Evolutionary conservation across 2,329 filamentous ascomycete species (phyloP).

Genomic region (Orbilia javanica): DNA sequence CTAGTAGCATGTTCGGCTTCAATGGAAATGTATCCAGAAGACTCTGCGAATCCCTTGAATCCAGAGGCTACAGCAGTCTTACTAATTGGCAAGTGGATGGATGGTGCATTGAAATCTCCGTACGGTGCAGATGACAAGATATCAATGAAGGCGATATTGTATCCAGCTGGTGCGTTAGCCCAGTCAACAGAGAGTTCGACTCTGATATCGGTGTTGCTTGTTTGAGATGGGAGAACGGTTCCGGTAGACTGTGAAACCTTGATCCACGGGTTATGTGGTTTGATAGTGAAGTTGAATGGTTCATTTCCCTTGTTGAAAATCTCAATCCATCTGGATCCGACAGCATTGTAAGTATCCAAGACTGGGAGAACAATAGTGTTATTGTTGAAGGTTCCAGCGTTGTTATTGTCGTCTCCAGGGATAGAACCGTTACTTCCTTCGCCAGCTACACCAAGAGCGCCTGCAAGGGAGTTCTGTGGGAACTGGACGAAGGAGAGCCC

Average conservation of each 20-base stretch:
- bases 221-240: slow-evolving; percentile 66
- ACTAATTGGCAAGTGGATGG: slow-evolving; percentile 71
- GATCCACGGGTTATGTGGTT: slow-evolving; percentile 69
- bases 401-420: slow-evolving; percentile 76
- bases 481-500: slow-evolving; percentile 73
- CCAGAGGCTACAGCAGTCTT: slow-evolving; percentile 68
- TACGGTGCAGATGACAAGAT: slow-evolving; percentile 62
- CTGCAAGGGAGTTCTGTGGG: slow-evolving; percentile 72
- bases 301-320: slow-evolving; percentile 73
- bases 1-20: slow-evolving; percentile 69
- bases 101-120: slow-evolving; percentile 64
- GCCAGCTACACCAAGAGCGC: slow-evolving; percentile 74
- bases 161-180: slow-evolving; percentile 66
- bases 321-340: slow-evolving; percentile 72
- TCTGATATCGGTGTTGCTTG: slow-evolving; percentile 68
- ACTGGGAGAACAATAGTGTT: slow-evolving; percentile 71
- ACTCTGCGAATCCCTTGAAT: slow-evolving; percentile 75
- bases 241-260: slow-evolving; percentile 69
- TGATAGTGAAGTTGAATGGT: slow-evolving; percentile 70
- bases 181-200: slow-evolving; percentile 73
- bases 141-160: slow-evolving; percentile 64
- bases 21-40: slow-evolving; percentile 72
- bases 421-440: slow-evolving; percentile 77
- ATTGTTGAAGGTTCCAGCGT: slow-evolving; percentile 69
- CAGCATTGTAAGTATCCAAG: slow-evolving; percentile 72